phyloP scores from a whole-genome alignment of 2,329 filamentous ascomycete species.

The Pseudocercospora ulei region DNA sequence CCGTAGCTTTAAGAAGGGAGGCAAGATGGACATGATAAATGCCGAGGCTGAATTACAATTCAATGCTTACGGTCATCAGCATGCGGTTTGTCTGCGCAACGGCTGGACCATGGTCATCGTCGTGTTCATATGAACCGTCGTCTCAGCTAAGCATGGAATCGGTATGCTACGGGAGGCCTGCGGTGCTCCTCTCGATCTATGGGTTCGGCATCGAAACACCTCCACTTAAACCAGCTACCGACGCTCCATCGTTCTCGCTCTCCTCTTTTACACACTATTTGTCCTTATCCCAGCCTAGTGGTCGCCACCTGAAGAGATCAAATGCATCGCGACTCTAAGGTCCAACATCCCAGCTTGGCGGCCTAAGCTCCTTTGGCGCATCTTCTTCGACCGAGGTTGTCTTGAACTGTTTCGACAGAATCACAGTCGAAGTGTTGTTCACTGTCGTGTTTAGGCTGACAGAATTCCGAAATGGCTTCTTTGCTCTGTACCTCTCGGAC shows the following conservation, averaged over 20 bases:
- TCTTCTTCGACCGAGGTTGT: conserved; percentile 21
- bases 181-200: too few species aligned
- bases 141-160: not conserved
- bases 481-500: conserved; percentile 9
- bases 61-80: too few species aligned
- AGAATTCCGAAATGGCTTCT: conserved; percentile 22
- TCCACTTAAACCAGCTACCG: conserved; percentile 18
- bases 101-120: too few species aligned
- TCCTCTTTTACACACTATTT: conserved; percentile 24
- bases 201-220: too few species aligned
- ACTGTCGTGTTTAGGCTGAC: conserved; percentile 25
- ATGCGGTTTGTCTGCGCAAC: too few species aligned
- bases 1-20: too few species aligned
- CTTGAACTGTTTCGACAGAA: conserved; percentile 29
- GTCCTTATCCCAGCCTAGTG: conserved; percentile 36
- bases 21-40: too few species aligned
- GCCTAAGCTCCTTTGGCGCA: conserved; percentile 26
- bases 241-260: not conserved
- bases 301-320: conserved; percentile 56
- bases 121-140: too few species aligned
- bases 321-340: conserved; percentile 61
- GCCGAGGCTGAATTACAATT: too few species aligned
- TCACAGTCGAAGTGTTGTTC: conserved; percentile 26
- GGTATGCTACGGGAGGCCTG: conserved; percentile 1
- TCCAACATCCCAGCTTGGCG: conserved; percentile 44